These are phyloP conservation scores for Caryopteris hybrid DNA, from an alignment of 305 asterid species.

Conservation along the genomic window DNA sequence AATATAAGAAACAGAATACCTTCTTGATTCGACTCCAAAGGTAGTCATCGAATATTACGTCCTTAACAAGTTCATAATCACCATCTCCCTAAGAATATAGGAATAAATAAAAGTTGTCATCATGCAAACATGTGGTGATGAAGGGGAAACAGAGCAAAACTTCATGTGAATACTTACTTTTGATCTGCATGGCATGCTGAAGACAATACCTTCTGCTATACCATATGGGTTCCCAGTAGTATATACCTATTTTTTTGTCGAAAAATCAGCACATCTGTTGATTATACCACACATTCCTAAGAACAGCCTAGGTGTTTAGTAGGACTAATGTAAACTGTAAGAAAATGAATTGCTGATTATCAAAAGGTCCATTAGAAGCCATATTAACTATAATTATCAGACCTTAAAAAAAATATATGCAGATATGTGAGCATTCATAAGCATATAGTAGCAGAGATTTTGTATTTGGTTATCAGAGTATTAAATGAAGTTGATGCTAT, in stretches of 20 bases:
- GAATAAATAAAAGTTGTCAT: background rate
- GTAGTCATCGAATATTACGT: conserved; percentile 72
- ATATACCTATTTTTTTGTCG: conserved; percentile 49
- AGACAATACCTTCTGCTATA: conserved; percentile 80
- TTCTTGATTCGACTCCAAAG: conserved; percentile 79
- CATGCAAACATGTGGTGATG: background rate
- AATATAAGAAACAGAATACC: conserved; percentile 29
- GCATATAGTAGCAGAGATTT: too few species aligned
- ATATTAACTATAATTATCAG: too few species aligned
- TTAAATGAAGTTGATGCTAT: too few species aligned
- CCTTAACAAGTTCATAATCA: conserved; percentile 88
- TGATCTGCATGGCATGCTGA: conserved; percentile 99
- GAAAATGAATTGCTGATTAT: background rate
- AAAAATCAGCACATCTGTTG: background rate
- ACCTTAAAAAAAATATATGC: too few species aligned
- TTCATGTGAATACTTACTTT: conserved; percentile 40
- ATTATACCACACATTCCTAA: background rate
- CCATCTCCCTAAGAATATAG: conserved; percentile 72
- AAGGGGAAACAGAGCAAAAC: background rate
- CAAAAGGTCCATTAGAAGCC: too few species aligned
- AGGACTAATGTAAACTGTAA: background rate
- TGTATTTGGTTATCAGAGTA: too few species aligned
- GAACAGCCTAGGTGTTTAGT: background rate
- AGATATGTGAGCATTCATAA: too few species aligned
- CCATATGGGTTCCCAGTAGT: conserved; percentile 88